Evolutionary conservation across 2,329 filamentous ascomycete species (phyloP).

Genomic region (Neonectria faginata): DNA sequence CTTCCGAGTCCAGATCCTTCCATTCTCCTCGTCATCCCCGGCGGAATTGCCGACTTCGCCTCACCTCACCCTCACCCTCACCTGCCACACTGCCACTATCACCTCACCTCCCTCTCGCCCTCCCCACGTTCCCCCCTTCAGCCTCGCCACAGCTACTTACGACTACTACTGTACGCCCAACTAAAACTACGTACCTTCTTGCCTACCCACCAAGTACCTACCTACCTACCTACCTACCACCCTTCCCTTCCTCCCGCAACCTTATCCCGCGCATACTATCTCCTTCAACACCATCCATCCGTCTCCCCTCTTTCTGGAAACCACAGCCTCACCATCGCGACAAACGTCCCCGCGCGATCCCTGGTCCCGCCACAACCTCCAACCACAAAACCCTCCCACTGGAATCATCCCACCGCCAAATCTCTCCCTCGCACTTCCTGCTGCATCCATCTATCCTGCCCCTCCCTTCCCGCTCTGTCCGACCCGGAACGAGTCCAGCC

Average conservation of each 20-base stretch:
- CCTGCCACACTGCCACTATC: too few species aligned
- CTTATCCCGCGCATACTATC: not conserved
- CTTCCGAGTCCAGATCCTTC: not conserved
- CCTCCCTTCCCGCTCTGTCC: slow-evolving; percentile 1
- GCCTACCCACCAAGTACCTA: too few species aligned
- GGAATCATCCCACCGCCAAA: not conserved
- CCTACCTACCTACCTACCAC: too few species aligned
- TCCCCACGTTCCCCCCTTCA: not conserved
- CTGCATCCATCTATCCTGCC: slow-evolving; percentile 8
- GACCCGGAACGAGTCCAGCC: not conserved
- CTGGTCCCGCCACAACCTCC: slow-evolving; percentile 13
- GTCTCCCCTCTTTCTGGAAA: not conserved
- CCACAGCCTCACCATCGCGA: slow-evolving; percentile 4
- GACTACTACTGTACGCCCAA: not conserved
- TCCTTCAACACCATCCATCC: slow-evolving; percentile 1
- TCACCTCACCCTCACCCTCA: not conserved
- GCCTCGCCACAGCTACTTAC: slow-evolving; percentile 5
- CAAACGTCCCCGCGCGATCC: slow-evolving; percentile 13
- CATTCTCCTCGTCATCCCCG: not conserved
- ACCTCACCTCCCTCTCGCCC: not conserved
- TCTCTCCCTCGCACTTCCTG: slow-evolving; percentile 2
- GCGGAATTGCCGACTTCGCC: slow-evolving; percentile 15
- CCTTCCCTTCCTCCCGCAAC: not conserved
- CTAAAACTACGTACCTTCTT: not conserved
- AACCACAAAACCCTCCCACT: not conserved